Evolutionary conservation across 441 rosid genomes (phyloP), one percentile per base, ranked within the genome.

Genomic region (Geranium incanum): DNA sequence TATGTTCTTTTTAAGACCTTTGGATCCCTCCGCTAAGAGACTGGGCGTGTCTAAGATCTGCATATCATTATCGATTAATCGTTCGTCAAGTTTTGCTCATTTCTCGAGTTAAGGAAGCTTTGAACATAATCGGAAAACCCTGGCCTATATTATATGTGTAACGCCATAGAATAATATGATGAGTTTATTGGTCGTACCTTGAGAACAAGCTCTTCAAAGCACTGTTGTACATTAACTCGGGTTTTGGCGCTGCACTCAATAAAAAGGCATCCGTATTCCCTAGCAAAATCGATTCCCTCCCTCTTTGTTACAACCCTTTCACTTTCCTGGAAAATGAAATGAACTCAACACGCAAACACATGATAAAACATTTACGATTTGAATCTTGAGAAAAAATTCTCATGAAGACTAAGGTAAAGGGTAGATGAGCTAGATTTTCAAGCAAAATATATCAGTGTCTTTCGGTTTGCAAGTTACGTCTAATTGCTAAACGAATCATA

Each of bases 31-130:
- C 0, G 92, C 90, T 77, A 86, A 63, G 50, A 93, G 88, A 76
- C 92, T 89, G 0, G 97, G 97, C 0, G 96, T 87, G 70, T 93
- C 98, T 86, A 91, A 83, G 15, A 93, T 93, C 98, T 93, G 83
- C 80, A 72, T 23, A 55, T 64, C 7, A 28, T 11, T 7, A 68
- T 37, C 16, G 28, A n/a, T 6, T 11, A 5, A 68, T 37, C 16
- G 28, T 19, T 6, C 36, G 3, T 23, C 43, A 18, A 21, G 7
- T 66, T 43, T 3, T 0, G 28, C 8, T 23, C 18, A 36, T 6
- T 48, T 52, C 23, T 28, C 12, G 4, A 39, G 23, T 15, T 55
- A 38, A 7, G 33, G 21, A 1, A 9, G 55, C 13, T 62, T 38
- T 39, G 2, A 36, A 41, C 38, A 7, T 8, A n/a, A 41, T 11